Evolutionary conservation across 345 rosid species (phyloP), one percentile per base, ranked within the genome.

Genomic region (Limnanthes douglasii): DNA sequence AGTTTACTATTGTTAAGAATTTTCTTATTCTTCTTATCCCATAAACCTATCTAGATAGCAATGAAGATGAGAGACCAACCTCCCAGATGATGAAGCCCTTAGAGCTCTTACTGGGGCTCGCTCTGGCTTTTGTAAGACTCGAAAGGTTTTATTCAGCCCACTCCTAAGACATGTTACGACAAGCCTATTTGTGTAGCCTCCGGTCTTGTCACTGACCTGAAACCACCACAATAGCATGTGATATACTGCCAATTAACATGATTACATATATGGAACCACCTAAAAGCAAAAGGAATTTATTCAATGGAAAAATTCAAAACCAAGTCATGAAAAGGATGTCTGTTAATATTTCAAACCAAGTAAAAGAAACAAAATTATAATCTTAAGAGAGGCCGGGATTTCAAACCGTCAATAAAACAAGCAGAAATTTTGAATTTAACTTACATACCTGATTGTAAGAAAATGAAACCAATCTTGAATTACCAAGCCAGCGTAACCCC

Each of bases 401-500:
- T n/a, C n/a, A n/a, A n/a, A 27, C 43, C 5, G 8, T 24, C 24
- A 12, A 12, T 39, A 39, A 19, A 25, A 41, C 37, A 27, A 27
- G 49, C 5, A 21, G 21, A 12, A 16, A 19, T 42, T 27, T 46
- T 5, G 18, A 16, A 54, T 27, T 9, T 15, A 30, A 42, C 20
- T 15, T 35, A 25, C 21, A 31, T 59, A 82, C 92, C 92, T 78
- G 95, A 51, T 38, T 74, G 59, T 61, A 66, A 26, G 96, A 81
- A 72, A 77, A 74, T 39, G 95, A 90, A 60, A 90, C 93, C 45
- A 90, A 53, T 63, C 95, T 84, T 53, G 95, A 90, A 60, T 90
- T 90, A 42, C 95, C 98, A 56, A 90, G 95, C 94, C 94, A 90
- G 17, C 95, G 66, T 53, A 90, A 63, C 38, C 98, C 98, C 60